phyloP scores from a whole-genome alignment of 1,284 basidiomycete genomes.

The Ceratobasidium sp. region DNA sequence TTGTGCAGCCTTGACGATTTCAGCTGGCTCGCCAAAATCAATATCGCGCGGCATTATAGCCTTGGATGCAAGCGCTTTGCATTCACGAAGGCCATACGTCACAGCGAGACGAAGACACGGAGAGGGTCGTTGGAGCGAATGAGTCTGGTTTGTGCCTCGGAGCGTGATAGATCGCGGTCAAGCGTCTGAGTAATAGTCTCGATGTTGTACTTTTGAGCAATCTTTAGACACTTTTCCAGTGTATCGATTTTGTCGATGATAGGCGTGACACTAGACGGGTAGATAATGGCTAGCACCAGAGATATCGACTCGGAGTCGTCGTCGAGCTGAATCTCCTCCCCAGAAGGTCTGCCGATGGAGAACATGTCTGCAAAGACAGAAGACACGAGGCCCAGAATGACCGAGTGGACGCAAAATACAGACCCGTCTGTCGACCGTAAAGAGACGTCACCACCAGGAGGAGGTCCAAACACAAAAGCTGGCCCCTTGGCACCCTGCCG shows the following conservation, averaged over 20 bases:
- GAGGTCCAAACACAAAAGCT: conserved; percentile 30
- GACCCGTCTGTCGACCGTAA: conserved; percentile 22
- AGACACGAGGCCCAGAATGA: conserved; percentile 21
- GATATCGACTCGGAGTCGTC: conserved; percentile 32
- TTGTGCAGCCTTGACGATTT: background rate
- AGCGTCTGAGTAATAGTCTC: conserved; percentile 26
- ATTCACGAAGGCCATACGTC: conserved; percentile 12
- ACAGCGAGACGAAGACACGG: conserved; percentile 10
- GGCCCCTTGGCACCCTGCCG: background rate
- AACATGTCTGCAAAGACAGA: conserved; percentile 23
- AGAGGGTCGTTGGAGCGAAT: conserved; percentile 3
- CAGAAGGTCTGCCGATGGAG: background rate
- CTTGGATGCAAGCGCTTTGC: conserved; percentile 3
- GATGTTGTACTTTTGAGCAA: conserved; percentile 31
- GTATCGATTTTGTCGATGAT: conserved; percentile 14
- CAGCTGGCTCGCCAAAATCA: background rate
- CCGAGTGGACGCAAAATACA: conserved; percentile 19
- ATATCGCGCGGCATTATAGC: background rate
- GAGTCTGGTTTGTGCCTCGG: background rate
- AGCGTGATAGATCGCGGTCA: conserved; percentile 11
- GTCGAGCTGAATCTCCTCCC: background rate
- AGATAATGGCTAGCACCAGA: conserved; percentile 32
- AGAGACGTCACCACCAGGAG: conserved; percentile 27
- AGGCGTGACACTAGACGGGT: conserved; percentile 16
- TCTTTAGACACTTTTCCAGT: conserved; percentile 11